A percentile compares a stretch with the other conserved stretches of the same genome.
phyloP scores from a whole-genome alignment of 371 early-diverging fungal genomes.

The Thermomucor indicae-seudaticae region DNA sequence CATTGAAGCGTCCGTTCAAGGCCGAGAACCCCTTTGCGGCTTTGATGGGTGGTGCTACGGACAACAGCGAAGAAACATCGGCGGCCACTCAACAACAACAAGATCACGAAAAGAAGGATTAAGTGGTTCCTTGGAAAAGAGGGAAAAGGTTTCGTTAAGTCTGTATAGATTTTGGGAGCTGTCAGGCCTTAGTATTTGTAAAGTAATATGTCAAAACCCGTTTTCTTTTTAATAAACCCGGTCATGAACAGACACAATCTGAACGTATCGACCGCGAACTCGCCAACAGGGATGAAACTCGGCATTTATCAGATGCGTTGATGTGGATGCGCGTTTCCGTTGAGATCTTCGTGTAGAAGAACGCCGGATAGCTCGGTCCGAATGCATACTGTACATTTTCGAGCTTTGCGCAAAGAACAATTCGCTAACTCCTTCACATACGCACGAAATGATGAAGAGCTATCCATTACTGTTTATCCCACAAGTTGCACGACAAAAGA shows the following conservation, averaged over 20 bases:
- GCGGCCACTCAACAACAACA: conserved; percentile 31
- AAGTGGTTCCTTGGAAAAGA: conserved; percentile 4
- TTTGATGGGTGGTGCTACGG: conserved; percentile 36
- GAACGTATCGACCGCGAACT: too few relatives aligned
- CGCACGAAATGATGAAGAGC: too few relatives aligned
- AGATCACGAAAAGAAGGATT: conserved; percentile 46
- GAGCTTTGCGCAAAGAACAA: too few relatives aligned
- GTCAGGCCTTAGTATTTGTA: not conserved
- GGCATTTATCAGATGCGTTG: too few relatives aligned
- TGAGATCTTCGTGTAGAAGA: too few relatives aligned
- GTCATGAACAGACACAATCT: too few relatives aligned
- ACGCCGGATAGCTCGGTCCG: too few relatives aligned
- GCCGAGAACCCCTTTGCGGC: conserved; percentile 71
- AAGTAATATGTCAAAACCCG: not conserved
- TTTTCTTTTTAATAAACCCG: too few relatives aligned
- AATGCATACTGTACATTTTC: too few relatives aligned
- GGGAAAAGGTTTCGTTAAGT: not conserved
- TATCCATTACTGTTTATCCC: not conserved
- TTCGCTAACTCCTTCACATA: too few relatives aligned
- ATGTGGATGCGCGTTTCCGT: too few relatives aligned
- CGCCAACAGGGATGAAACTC: too few relatives aligned
- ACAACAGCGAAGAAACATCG: conserved; percentile 28
- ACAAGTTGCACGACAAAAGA: not conserved
- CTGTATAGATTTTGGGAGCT: not conserved
- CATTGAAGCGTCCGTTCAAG: conserved; percentile 82